A percentile compares a stretch with the other conserved stretches of the same genome.
These are phyloP conservation scores for Echinochloa phyllopogon DNA, from an alignment of 176 grass and related monocot genomes.

Conservation along the genomic window DNA sequence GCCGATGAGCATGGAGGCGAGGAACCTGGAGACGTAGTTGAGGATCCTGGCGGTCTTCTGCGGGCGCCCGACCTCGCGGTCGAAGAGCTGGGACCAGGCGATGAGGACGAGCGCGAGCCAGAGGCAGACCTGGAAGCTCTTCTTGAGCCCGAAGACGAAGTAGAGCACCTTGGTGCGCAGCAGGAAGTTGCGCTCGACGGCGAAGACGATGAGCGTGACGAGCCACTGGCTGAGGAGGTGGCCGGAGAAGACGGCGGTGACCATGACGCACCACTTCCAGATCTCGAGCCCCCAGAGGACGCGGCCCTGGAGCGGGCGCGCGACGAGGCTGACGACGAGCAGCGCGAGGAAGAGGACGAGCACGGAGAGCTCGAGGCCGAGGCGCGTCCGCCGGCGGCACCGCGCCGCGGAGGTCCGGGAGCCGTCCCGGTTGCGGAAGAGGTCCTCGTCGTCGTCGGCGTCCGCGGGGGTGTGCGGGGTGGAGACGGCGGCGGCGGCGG, in stretches of 20 bases:
- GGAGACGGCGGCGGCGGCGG: constrained; percentile 37
- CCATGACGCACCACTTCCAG: constrained; percentile 97
- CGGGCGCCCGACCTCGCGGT: constrained; percentile 44
- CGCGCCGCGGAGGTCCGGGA: constrained; percentile 4
- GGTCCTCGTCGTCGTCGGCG: constrained; percentile 72
- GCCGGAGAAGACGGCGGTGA: constrained; percentile 76
- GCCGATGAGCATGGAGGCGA: constrained; percentile 65
- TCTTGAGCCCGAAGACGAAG: constrained; percentile 90
- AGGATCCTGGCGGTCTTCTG: constrained; percentile 53
- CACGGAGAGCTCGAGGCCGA: constrained; percentile 51
- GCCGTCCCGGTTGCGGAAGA: constrained; percentile 61
- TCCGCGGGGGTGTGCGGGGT: constrained; percentile 64
- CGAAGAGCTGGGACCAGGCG: constrained; percentile 80
- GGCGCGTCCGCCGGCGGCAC: constrained; percentile 52
- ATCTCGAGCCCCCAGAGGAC: constrained; percentile 74
- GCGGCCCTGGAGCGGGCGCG: constrained; percentile 41
- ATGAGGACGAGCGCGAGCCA: constrained; percentile 77
- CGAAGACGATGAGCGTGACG: constrained; percentile 64
- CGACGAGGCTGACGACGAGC: constrained; percentile 70
- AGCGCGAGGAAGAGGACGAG: constrained; percentile 71
- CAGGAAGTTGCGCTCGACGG: constrained; percentile 94
- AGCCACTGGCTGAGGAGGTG: constrained; percentile 76
- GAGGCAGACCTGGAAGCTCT: constrained; percentile 72
- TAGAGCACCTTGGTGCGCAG: constrained; percentile 93
- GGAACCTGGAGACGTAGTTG: constrained; percentile 67